phyloP scores from a whole-genome alignment of 2,329 filamentous ascomycete species.

The Verticillium nonalfalfae region DNA sequence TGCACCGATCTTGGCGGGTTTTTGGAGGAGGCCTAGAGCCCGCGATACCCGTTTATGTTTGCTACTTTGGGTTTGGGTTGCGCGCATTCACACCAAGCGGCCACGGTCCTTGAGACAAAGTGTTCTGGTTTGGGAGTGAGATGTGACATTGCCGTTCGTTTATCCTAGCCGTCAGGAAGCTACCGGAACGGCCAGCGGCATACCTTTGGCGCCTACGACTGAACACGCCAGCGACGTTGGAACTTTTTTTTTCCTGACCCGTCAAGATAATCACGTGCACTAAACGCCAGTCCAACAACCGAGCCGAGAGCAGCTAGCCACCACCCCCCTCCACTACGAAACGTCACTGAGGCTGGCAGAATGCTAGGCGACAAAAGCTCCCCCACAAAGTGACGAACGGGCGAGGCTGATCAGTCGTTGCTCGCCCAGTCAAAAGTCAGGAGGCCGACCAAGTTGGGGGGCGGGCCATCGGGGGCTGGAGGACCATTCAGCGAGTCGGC shows the following conservation, averaged over 20 bases:
- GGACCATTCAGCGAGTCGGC: not conserved
- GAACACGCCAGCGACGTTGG: too few relatives aligned
- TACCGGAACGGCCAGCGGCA: too few relatives aligned
- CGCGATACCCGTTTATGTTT: not conserved
- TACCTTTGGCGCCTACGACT: too few relatives aligned
- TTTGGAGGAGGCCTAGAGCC: not conserved
- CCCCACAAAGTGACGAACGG: not conserved
- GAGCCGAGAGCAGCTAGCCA: too few relatives aligned
- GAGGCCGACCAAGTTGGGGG: not conserved
- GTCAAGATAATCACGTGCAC: too few relatives aligned
- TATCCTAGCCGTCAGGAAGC: too few relatives aligned
- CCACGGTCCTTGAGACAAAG: not conserved
- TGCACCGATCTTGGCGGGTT: constrained; percentile 8
- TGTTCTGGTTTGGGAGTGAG: not conserved
- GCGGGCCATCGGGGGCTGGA: not conserved
- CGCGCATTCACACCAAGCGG: not conserved
- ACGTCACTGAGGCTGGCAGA: too few relatives aligned
- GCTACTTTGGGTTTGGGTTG: not conserved
- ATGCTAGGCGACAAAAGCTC: not conserved
- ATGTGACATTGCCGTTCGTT: not conserved
- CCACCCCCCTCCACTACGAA: too few relatives aligned
- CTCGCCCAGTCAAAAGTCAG: not conserved
- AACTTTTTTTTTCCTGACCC: too few relatives aligned
- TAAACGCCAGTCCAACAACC: too few relatives aligned
- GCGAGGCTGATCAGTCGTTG: not conserved